A percentile compares a stretch with the other conserved stretches of the same genome.
Conservation (phyloP, 1,139 yeast species). For the Sporopachydermia cereana region DNA sequence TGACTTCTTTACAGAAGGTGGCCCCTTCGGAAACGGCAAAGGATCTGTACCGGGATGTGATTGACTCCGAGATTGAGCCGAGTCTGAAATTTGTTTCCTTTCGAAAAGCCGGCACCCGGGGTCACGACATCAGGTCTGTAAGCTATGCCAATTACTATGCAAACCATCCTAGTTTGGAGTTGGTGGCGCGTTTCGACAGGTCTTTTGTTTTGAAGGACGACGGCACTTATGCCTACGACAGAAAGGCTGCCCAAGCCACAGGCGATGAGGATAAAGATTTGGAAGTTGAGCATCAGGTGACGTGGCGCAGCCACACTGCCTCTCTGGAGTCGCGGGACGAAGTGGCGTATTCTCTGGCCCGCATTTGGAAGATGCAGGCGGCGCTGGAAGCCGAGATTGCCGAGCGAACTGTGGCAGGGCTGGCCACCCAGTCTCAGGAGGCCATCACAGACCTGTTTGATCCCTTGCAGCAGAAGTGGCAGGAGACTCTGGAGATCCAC, state of each 20-base stretch:
- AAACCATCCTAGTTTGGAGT: conserved; percentile 24
- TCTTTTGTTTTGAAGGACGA: conserved; percentile 29
- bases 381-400: conserved; percentile 15
- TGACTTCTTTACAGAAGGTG: conserved; percentile 35
- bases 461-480: conserved; percentile 38
- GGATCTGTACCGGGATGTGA: conserved; percentile 42
- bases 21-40: conserved; percentile 22
- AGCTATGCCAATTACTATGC: conserved; percentile 16
- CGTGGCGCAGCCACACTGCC: conserved; percentile 74
- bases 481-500: conserved; percentile 42
- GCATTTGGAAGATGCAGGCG: conserved; percentile 18
- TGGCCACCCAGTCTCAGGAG: conserved; percentile 16
- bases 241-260: background rate
- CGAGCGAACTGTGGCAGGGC: conserved; percentile 4
- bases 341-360: conserved; percentile 44
- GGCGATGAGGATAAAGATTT: conserved; percentile 10
- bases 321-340: conserved; percentile 51
- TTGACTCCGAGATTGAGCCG: conserved; percentile 57
- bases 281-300: conserved; percentile 25
- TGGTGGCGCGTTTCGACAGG: conserved; percentile 32
- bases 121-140: conserved; percentile 30
- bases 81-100: conserved; percentile 47
- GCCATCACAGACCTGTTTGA: conserved; percentile 32
- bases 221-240: background rate
- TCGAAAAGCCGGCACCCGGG: conserved; percentile 25